phyloP scores from a whole-genome alignment of 1,284 basidiomycete species.

The Rhizopogon parksii region DNA sequence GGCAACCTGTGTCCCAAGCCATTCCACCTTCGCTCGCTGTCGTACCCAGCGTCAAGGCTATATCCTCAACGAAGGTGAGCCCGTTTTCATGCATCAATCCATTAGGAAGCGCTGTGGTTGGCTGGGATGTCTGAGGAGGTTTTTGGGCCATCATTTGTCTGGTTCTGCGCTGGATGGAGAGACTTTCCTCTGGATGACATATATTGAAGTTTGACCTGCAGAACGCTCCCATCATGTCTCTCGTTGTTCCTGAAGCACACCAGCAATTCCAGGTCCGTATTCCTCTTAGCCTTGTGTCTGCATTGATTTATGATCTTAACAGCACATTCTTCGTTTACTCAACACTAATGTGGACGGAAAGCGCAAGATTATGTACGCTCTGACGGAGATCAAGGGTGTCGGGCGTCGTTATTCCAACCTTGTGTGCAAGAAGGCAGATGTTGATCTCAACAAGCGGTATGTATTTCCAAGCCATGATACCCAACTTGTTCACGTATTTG shows the following conservation, averaged over 20 bases:
- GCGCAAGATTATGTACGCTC: conserved; percentile 96
- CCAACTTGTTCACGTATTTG: conserved; percentile 3
- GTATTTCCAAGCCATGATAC: conserved; percentile 24
- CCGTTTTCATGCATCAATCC: conserved; percentile 3
- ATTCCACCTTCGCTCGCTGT: not conserved
- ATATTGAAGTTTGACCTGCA: conserved; percentile 9
- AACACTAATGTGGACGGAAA: conserved; percentile 99
- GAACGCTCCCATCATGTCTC: conserved; percentile 60
- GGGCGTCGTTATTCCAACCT: conserved; percentile 98
- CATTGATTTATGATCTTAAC: conserved; percentile 6
- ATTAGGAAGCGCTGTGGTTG: conserved; percentile 15
- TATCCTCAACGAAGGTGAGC: conserved; percentile 22
- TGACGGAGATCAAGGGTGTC: conserved; percentile 99
- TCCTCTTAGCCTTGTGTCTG: not conserved
- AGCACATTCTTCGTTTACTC: conserved; percentile 97
- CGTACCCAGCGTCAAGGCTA: conserved; percentile 13
- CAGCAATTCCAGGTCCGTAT: conserved; percentile 79
- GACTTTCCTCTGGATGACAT: conserved; percentile 9
- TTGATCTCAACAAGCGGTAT: conserved; percentile 97
- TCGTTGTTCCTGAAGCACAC: conserved; percentile 89
- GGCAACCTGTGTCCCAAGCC: conserved; percentile 17
- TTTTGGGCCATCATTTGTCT: not conserved
- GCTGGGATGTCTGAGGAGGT: conserved; percentile 8
- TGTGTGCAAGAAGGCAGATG: conserved; percentile 99
- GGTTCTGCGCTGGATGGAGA: conserved; percentile 1